A percentile compares a stretch with the other conserved stretches of the same genome.
These are phyloP conservation scores for Candida nonsorbophila DNA, from an alignment of 805 yeast species.

Conservation along the genomic window DNA sequence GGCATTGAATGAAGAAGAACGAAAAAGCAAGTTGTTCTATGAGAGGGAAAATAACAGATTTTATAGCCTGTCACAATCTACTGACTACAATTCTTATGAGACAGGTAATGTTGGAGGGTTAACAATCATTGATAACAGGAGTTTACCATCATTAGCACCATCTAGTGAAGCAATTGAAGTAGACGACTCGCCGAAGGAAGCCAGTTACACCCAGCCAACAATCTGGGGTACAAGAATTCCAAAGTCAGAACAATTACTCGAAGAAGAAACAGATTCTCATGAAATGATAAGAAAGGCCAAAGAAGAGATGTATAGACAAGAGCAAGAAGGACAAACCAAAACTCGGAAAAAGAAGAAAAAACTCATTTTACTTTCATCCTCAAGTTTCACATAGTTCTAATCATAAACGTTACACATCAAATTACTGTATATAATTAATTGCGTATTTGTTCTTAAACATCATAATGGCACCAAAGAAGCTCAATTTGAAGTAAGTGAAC, in stretches of 20 bases:
- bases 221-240: constrained; percentile 75
- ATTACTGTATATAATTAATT: no score
- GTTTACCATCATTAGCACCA: constrained; percentile 26
- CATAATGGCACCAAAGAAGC: constrained; percentile 11
- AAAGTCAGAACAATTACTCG: constrained; percentile 23
- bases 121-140: constrained; percentile 33
- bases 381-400: no score
- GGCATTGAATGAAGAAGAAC: constrained; percentile 56
- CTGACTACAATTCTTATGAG: constrained; percentile 10
- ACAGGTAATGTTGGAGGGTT: constrained; percentile 24
- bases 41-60: constrained; percentile 44
- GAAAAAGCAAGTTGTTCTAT: constrained; percentile 53
- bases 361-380: constrained; percentile 31
- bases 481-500: constrained; percentile 24
- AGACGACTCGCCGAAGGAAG: constrained; percentile 1
- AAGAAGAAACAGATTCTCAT: constrained; percentile 44
- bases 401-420: no score
- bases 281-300: constrained; percentile 50
- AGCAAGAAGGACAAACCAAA: constrained; percentile 22
- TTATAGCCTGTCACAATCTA: constrained; percentile 21
- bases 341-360: constrained; percentile 48
- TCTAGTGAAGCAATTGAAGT: constrained; percentile 5
- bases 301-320: constrained; percentile 35
- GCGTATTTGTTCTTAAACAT: neutral
- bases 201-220: constrained; percentile 42